phyloP scores from a whole-genome alignment of 2,329 filamentous ascomycete species.

The Knufia petricola region DNA sequence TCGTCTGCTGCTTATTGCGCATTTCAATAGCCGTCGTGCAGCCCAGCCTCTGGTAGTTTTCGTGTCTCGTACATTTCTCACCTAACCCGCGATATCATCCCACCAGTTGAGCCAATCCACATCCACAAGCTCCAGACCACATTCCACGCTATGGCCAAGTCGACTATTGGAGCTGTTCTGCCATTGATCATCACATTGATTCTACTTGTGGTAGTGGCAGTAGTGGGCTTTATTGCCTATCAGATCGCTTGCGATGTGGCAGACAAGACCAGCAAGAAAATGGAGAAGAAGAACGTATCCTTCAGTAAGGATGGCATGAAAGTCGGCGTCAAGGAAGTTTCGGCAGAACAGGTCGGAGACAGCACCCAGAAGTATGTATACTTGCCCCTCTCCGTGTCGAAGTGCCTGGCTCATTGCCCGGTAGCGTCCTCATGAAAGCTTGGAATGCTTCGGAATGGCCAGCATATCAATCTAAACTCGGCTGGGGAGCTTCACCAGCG shows the following conservation, averaged over 20 bases:
- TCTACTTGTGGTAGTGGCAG: slow-evolving; percentile 42
- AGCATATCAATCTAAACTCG: slow-evolving; percentile 37
- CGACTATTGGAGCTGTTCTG: slow-evolving; percentile 29
- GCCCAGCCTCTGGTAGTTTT: too few relatives aligned
- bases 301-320: slow-evolving; percentile 53
- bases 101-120: neutral
- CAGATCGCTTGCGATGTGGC: slow-evolving; percentile 50
- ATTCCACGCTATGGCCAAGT: slow-evolving; percentile 17
- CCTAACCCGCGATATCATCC: neutral
- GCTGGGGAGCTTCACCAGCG: slow-evolving; percentile 22
- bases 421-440: slow-evolving; percentile 39
- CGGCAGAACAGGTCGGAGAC: slow-evolving; percentile 50
- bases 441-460: slow-evolving; percentile 41
- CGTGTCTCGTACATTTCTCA: too few relatives aligned
- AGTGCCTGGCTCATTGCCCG: neutral
- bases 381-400: neutral
- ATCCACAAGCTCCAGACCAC: neutral
- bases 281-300: slow-evolving; percentile 55
- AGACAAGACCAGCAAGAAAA: slow-evolving; percentile 47
- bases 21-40: too few relatives aligned
- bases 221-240: slow-evolving; percentile 49
- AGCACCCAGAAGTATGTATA: slow-evolving; percentile 44
- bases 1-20: too few relatives aligned
- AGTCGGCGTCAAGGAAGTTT: slow-evolving; percentile 50
- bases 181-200: slow-evolving; percentile 49